Percentiles rank a stretch among this genome's conserved stretches.
Conservation (phyloP, 2,329 filamentous ascomycete genomes). For the Aspergillus glaucus region DNA sequence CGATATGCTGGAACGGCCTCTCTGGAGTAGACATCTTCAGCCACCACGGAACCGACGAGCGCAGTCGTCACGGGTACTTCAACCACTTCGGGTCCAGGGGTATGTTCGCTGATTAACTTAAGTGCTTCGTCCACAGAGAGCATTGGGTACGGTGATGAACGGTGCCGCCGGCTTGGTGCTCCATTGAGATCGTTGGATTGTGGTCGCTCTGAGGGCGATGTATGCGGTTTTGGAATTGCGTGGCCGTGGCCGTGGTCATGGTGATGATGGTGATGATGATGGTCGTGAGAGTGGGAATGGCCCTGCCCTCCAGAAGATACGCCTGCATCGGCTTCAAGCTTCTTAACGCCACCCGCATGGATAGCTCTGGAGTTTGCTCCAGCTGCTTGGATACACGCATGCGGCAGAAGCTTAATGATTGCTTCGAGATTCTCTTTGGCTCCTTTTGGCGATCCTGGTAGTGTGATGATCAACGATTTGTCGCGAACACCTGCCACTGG, state of each 20-base stretch:
- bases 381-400: constrained; percentile 85
- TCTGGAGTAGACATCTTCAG: constrained; percentile 69
- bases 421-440: constrained; percentile 89
- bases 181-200: constrained; percentile 55
- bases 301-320: constrained; percentile 33
- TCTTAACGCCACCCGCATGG: constrained; percentile 74
- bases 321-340: constrained; percentile 77
- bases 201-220: constrained; percentile 53
- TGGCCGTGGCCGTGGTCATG: constrained; percentile 58
- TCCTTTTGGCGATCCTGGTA: constrained; percentile 92
- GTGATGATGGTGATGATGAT: constrained; percentile 40
- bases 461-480: constrained; percentile 73
- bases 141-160: constrained; percentile 90
- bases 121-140: constrained; percentile 77
- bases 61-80: constrained; percentile 56
- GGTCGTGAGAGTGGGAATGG: constrained; percentile 20
- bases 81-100: constrained; percentile 56
- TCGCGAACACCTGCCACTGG: constrained; percentile 85
- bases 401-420: constrained; percentile 81
- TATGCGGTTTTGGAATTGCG: constrained; percentile 64
- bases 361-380: constrained; percentile 73
- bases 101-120: constrained; percentile 63
- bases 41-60: constrained; percentile 71
- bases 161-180: constrained; percentile 62
- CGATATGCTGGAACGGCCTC: constrained; percentile 89